These are phyloP conservation scores for Abrus precatorius DNA, from an alignment of 306 rosid genomes.

Conservation along the genomic window DNA sequence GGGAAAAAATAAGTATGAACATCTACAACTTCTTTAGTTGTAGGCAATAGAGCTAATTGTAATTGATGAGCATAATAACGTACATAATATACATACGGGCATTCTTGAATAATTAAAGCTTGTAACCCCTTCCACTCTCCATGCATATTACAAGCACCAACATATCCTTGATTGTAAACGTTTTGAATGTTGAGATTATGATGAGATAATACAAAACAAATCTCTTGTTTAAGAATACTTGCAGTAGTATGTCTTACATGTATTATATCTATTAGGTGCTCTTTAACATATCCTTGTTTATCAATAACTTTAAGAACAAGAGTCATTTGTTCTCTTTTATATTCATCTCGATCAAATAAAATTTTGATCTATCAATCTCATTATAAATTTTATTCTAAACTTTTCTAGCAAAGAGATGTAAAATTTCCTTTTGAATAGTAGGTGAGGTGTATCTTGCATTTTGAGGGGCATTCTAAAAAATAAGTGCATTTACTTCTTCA, in stretches of 20 bases:
- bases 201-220: not conserved
- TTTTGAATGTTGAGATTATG: conserved; percentile 15
- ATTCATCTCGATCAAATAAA: not conserved
- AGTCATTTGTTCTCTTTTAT: not conserved
- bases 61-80: not conserved
- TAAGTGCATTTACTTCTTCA: too few species aligned
- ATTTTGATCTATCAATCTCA: not conserved
- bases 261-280: not conserved
- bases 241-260: not conserved
- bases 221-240: not conserved
- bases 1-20: not conserved
- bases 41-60: not conserved
- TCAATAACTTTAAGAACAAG: not conserved
- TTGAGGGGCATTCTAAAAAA: too few species aligned
- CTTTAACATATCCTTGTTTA: not conserved
- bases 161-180: not conserved
- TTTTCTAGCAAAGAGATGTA: too few species aligned
- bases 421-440: not conserved
- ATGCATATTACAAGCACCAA: not conserved
- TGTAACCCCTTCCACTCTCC: not conserved
- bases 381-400: not conserved
- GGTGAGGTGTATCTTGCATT: not conserved
- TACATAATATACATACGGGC: not conserved
- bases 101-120: not conserved
- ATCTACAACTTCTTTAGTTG: not conserved